Evolutionary conservation across 768 basidiomycete genomes (phyloP), one percentile per base, ranked within the genome.

Genomic region (Pulveroboletus sp.): DNA sequence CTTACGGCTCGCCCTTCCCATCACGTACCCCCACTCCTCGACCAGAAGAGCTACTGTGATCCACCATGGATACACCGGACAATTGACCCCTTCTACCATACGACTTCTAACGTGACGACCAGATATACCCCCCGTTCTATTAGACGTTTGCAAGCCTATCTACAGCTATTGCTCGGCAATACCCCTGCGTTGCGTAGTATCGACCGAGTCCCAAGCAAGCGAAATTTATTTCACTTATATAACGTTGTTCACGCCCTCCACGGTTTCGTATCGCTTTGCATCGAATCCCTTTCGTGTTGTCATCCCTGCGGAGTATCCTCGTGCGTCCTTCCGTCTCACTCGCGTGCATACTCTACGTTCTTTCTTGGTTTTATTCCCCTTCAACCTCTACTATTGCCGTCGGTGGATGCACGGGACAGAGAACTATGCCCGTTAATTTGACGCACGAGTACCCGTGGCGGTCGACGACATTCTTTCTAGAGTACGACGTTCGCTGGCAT

Each of bases 1-100:
- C 76, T 24, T 77, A 77, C 43, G 76, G 76, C 18, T 78, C 76
- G 17, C 76, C 76, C 5, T 73, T 70, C 54, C 76, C 75, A 10
- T 77, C 76, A 31, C 74, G 76, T 21, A 72, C 76, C 38, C 73
- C 76, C 3, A 77, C 76, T 1, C 76, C 76, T 13, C 57, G 63
- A 59, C 66, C 51, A 31, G 69, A 70, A 49, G 69, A 68, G 57
- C 57, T 63, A 49, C 47, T 35, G 63, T 68, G 57, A 70, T 37
- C 41, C 39, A 26, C 26, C 45, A 51, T 42, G 56, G 47, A 55
- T 47, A 42, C 36, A 39, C 38, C 46, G 41, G 43, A 53, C 52
- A 57, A 58, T 53, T 31, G 54, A 58, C 61, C 53, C 38, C 46
- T 54, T 56, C 55, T 68, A 68, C 49, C 52, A 49, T 69, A 68